phyloP scores from a whole-genome alignment of 108 stramenopile genomes.

The Cyclotella sp. region DNA sequence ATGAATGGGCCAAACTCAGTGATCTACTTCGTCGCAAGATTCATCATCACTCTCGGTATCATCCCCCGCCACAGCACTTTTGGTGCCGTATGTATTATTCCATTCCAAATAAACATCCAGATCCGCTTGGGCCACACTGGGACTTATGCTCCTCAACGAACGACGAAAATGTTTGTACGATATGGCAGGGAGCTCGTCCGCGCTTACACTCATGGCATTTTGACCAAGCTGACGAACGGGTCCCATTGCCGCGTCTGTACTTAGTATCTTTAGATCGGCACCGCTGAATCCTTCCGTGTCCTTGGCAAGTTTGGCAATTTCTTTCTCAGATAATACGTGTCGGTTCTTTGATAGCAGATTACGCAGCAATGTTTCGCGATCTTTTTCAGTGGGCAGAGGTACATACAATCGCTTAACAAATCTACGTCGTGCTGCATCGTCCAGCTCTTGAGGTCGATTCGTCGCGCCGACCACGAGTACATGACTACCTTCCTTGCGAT shows the following conservation, averaged over 20 bases:
- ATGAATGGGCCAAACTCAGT: background rate
- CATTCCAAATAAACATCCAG: conserved; percentile 80
- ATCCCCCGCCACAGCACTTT: conserved; percentile 4
- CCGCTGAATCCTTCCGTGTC: conserved; percentile 75
- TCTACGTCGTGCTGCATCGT: conserved; percentile 98
- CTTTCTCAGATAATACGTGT: conserved; percentile 68
- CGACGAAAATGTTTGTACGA: conserved; percentile 86
- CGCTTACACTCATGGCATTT: conserved; percentile 66
- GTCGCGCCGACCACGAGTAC: conserved; percentile 98
- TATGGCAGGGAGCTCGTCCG: conserved; percentile 89
- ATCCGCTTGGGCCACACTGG: conserved; percentile 89
- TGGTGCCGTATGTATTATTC: conserved; percentile 78
- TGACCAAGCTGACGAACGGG: conserved; percentile 66
- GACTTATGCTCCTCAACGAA: conserved; percentile 77
- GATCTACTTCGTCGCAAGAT: conserved; percentile 50
- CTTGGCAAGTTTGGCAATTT: conserved; percentile 76
- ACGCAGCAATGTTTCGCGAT: conserved; percentile 76
- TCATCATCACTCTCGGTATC: conserved; percentile 56
- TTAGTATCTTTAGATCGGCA: conserved; percentile 64
- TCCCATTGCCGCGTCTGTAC: conserved; percentile 77
- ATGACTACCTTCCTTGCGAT: conserved; percentile 68
- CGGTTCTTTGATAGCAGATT: conserved; percentile 86
- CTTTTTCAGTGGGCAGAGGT: conserved; percentile 88
- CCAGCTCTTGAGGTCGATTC: conserved; percentile 97
- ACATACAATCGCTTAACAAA: conserved; percentile 95